A percentile compares a stretch with the other conserved stretches of the same genome.
These are phyloP conservation scores for Colletotrichum lupini DNA, from an alignment of 2,329 filamentous ascomycete species.

Conservation along the genomic window DNA sequence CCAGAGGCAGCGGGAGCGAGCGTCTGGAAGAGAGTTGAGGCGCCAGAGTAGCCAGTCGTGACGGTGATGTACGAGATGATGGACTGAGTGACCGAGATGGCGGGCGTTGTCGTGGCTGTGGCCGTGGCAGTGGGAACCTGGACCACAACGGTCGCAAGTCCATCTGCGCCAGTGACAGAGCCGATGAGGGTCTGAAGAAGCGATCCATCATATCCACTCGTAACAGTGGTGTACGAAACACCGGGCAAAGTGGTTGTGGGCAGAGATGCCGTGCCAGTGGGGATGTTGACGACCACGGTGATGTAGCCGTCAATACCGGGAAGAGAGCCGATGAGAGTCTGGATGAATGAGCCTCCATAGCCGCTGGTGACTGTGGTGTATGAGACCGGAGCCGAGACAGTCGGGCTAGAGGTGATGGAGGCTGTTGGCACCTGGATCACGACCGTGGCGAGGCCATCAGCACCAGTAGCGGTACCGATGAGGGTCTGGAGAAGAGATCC, in stretches of 20 bases:
- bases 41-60: conserved; percentile 20
- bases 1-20: conserved; percentile 24
- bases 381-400: background rate
- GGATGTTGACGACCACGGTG: conserved; percentile 18
- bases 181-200: conserved; percentile 9
- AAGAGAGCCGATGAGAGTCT: conserved; percentile 5
- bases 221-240: conserved; percentile 22
- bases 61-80: conserved; percentile 26
- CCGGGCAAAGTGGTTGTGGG: background rate
- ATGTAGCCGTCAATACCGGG: conserved; percentile 6
- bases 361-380: background rate
- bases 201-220: conserved; percentile 16
- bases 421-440: conserved; percentile 8
- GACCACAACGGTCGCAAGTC: conserved; percentile 20
- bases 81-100: conserved; percentile 11
- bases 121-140: background rate
- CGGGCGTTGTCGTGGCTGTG: background rate
- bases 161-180: conserved; percentile 18
- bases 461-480: background rate
- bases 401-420: background rate
- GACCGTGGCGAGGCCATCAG: conserved; percentile 18
- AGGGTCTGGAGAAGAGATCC: background rate
- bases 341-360: conserved; percentile 1
- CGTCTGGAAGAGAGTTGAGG: conserved; percentile 4
- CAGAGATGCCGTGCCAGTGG: background rate